phyloP scores from a whole-genome alignment of 768 basidiomycete genomes.

The Clitopilus passeckerianus region DNA sequence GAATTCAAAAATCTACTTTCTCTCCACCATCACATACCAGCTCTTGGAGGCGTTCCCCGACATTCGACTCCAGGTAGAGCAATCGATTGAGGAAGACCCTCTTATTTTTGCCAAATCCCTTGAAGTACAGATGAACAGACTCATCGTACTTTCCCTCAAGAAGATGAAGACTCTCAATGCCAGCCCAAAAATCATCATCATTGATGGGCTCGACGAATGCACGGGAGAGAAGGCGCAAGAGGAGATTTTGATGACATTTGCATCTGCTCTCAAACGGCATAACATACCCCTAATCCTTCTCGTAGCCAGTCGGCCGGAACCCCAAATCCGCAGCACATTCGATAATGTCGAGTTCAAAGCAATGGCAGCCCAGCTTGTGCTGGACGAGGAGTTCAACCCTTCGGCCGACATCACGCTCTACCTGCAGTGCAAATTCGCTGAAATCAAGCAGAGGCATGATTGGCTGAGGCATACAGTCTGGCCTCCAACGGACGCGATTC shows the following conservation, averaged over 20 bases:
- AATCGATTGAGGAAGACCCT: not conserved
- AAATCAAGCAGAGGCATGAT: not conserved
- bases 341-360: not conserved
- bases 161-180: not conserved
- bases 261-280: not conserved
- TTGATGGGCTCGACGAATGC: conserved; percentile 10
- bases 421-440: not conserved
- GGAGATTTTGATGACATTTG: conserved; percentile 2
- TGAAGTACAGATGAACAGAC: not conserved
- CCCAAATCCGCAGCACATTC: not conserved
- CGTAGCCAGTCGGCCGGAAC: not conserved
- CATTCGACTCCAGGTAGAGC: not conserved
- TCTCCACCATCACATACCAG: not conserved
- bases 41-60: not conserved
- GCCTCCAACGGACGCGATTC: not conserved
- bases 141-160: not conserved
- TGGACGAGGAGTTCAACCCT: not conserved
- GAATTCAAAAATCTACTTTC: not conserved
- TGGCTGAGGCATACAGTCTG: not conserved
- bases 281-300: not conserved
- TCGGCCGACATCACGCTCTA: not conserved
- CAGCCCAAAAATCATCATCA: not conserved
- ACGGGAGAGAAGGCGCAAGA: conserved; percentile 1
- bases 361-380: not conserved
- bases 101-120: not conserved